A percentile compares a stretch with the other conserved stretches of the same genome.
phyloP scores from a whole-genome alignment of 139 green algal genomes.

The Pedinophyceae sp. region DNA sequence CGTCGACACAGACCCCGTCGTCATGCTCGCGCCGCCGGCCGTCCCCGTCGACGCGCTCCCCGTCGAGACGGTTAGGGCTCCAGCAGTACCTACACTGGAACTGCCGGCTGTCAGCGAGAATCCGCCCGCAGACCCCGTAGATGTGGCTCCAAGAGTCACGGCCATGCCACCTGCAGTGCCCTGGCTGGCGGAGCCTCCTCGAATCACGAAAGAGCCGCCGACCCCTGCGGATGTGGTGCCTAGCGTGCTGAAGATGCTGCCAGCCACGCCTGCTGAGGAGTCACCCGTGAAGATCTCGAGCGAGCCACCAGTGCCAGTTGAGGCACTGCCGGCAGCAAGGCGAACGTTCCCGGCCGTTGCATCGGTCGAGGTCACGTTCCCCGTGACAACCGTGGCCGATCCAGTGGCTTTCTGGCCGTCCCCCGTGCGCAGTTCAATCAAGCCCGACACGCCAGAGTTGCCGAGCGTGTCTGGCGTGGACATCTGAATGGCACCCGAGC shows the following conservation, averaged over 20 bases:
- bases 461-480: background rate
- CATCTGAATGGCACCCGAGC: background rate
- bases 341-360: background rate
- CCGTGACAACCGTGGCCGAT: background rate
- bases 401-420: background rate
- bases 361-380: background rate
- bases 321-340: background rate
- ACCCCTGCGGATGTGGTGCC: too few species aligned
- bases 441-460: background rate
- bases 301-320: too few species aligned
- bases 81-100: background rate
- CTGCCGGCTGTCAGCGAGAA: background rate
- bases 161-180: background rate
- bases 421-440: background rate
- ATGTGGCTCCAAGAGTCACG: background rate
- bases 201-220: too few species aligned
- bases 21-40: background rate
- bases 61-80: background rate
- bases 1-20: background rate
- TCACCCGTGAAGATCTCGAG: too few species aligned
- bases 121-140: background rate
- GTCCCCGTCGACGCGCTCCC: background rate
- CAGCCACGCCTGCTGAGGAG: too few species aligned
- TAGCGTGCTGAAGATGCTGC: too few species aligned
- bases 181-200: background rate